Conservation (phyloP, 805 yeast genomes). For the Komagataella populi region DNA sequence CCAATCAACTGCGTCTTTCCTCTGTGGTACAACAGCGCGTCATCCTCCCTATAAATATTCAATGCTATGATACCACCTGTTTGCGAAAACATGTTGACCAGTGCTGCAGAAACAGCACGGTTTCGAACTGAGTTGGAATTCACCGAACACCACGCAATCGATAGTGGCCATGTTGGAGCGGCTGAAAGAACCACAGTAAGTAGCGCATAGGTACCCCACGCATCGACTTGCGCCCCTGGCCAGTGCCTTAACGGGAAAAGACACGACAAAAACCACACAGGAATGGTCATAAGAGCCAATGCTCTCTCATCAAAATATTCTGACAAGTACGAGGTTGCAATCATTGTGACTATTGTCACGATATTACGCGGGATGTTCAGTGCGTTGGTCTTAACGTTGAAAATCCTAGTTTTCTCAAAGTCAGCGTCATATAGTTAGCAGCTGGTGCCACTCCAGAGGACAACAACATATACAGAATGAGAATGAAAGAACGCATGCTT, state of each 20-base stretch:
- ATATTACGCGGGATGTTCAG: conserved; percentile 36
- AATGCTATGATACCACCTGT: conserved; percentile 38
- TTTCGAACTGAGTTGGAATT: conserved; percentile 51
- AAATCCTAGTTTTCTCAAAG: conserved; percentile 36
- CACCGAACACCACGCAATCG: conserved; percentile 47
- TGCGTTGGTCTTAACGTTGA: conserved; percentile 34
- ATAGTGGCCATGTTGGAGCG: conserved; percentile 39
- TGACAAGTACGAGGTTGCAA: conserved; percentile 21
- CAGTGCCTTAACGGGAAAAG: conserved; percentile 14
- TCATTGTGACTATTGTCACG: conserved; percentile 21
- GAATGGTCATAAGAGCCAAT: conserved; percentile 9
- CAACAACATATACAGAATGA: too few relatives aligned
- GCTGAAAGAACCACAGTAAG: conserved; percentile 20
- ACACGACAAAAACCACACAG: conserved; percentile 13
- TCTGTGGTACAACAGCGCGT: conserved; percentile 42
- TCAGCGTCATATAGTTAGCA: conserved; percentile 30
- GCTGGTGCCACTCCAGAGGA: conserved; percentile 24
- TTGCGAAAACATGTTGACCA: conserved; percentile 54
- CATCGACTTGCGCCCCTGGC: conserved; percentile 12
- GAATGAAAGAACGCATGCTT: too few relatives aligned
- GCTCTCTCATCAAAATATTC: conserved; percentile 19
- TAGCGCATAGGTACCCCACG: conserved; percentile 13
- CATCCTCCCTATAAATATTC: conserved; percentile 42
- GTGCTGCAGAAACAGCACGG: conserved; percentile 51
- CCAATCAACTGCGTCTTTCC: conserved; percentile 36